A percentile compares a stretch with the other conserved stretches of the same genome.
phyloP scores from a whole-genome alignment of 73 alveolate genomes.

The Paraurostyla sp. region DNA sequence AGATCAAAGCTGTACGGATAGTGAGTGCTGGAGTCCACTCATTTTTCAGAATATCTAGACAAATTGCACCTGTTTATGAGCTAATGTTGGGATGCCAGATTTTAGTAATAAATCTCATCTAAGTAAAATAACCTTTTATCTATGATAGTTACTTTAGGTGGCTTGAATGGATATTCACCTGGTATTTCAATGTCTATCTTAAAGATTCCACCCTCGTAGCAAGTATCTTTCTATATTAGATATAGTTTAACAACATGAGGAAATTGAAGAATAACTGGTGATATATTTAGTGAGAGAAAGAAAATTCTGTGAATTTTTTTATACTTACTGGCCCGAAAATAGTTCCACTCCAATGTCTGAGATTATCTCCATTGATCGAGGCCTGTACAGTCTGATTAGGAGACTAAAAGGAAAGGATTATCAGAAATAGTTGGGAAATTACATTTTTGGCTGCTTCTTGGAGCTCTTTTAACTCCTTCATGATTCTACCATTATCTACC shows the following conservation, averaged over 20 bases:
- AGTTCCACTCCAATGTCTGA: slow-evolving; percentile 72
- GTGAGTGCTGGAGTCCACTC: slow-evolving; percentile 98
- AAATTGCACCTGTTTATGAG: slow-evolving; percentile 95
- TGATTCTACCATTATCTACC: slow-evolving; percentile 65
- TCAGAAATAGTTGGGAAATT: neutral
- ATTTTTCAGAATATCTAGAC: slow-evolving; percentile 93
- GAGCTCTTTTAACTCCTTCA: slow-evolving; percentile 72
- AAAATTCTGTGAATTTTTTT: too few species aligned
- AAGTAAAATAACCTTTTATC: neutral
- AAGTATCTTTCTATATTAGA: slow-evolving; percentile 77
- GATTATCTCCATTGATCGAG: slow-evolving; percentile 55
- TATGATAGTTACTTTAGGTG: slow-evolving; percentile 81
- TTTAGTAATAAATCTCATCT: slow-evolving; percentile 95
- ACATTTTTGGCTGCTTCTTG: slow-evolving; percentile 55
- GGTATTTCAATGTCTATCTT: slow-evolving; percentile 92
- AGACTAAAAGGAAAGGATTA: neutral
- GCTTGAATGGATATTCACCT: slow-evolving; percentile 96
- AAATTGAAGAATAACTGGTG: neutral
- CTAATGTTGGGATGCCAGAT: slow-evolving; percentile 92
- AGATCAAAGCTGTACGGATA: slow-evolving; percentile 94
- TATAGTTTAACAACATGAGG: neutral
- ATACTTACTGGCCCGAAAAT: slow-evolving; percentile 70
- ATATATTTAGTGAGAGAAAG: neutral
- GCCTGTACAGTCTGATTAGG: slow-evolving; percentile 63
- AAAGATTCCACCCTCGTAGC: slow-evolving; percentile 92